Base-by-base conservation (phyloP, 2,329 filamentous ascomycete species). In the Penicillium olsonii region DNA sequence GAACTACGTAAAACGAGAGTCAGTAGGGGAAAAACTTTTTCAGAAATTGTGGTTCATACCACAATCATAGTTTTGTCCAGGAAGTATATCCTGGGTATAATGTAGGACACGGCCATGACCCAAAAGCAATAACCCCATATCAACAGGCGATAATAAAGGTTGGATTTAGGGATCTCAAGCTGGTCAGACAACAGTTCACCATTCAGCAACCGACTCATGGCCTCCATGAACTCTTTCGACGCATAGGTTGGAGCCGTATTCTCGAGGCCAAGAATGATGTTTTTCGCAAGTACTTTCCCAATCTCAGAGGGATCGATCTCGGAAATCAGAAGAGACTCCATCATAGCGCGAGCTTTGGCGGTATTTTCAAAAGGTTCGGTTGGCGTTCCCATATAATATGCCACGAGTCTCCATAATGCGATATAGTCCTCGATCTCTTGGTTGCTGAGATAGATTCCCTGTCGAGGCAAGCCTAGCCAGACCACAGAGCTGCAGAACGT, bases 391-490 rank as follows among this genome's bases (percentile, higher is more conserved):
- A 90, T 79, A 24, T 91, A 75, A 61, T 89, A 79, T 0, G 81
- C 87, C 11, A 92, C 81, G 55, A 88, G 87, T 2, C 88, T 80
- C 87, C 88, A 92, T 1, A 92, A 73, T 0, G 87, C 87, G 37
- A 89, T 75, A 64, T 89, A 92, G 61, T 91, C 87, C 2, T 65
- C 63, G 2, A 81, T 83, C 63, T 92, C 87, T 49, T 81, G 79
- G 22, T 76, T 50, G 0, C 78, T 77, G 20, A 88, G 71, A 56
- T 74, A 84, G 46, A 92, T 84, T 2, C 88, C 88, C 70, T 92
- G 88, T 0, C 87, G 78, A 0, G 88, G 88, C 4, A 92, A 76
- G 19, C 81, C 81, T 20, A 89, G 65, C 78, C 82, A 91, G 52
- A 91, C 78, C 2, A 90, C 68, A 0, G 81, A 80, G 0, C 83